These are phyloP conservation scores for Gomphus bonarii DNA, from an alignment of 1,284 basidiomycete species.

Conservation along the genomic window DNA sequence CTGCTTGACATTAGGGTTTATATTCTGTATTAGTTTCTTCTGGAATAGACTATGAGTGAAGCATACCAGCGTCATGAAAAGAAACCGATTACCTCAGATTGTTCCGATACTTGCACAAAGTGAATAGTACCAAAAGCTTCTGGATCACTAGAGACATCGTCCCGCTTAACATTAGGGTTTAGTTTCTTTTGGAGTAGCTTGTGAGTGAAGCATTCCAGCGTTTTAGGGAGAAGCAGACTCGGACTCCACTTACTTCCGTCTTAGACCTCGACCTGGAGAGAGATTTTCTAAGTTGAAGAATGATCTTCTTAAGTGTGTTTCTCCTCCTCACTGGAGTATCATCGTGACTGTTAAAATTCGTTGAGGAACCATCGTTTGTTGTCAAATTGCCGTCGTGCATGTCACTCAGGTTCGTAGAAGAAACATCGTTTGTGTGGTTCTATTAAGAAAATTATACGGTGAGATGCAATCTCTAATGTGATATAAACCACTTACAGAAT, in stretches of 20 bases:
- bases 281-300: not conserved
- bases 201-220: not conserved
- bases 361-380: not conserved
- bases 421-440: not conserved
- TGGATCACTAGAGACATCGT: not conserved
- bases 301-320: not conserved
- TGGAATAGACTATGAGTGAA: not conserved
- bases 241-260: not conserved
- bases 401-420: not conserved
- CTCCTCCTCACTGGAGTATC: not conserved
- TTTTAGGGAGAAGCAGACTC: not conserved
- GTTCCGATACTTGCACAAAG: no score
- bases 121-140: not conserved
- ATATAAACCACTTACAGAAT: not conserved
- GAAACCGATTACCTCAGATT: no score
- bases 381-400: no score
- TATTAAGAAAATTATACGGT: not conserved
- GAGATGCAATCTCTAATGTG: not conserved
- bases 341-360: not conserved
- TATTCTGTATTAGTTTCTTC: not conserved
- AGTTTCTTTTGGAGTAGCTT: not conserved
- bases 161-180: not conserved
- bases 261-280: not conserved
- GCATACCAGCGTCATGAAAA: not conserved
- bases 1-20: no score